Percentiles rank a stretch among this genome's conserved stretches.
Conservation (phyloP, 805 yeast species). For the Candida caryicola region DNA sequence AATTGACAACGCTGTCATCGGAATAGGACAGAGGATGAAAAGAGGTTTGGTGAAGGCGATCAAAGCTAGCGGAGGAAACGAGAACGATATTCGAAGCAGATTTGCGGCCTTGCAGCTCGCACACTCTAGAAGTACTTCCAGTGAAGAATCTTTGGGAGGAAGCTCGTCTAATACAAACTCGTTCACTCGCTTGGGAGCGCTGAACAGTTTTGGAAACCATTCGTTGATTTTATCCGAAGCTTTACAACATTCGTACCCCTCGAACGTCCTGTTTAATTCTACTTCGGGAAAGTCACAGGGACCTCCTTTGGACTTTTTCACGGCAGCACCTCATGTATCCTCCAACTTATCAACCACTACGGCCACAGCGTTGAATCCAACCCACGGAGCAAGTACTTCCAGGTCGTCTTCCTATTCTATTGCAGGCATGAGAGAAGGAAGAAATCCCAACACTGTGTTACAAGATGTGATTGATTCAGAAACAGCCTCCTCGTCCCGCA, state of each 20-base stretch:
- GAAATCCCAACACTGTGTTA: slow-evolving; percentile 22
- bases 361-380: neutral
- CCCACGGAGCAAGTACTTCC: slow-evolving; percentile 7
- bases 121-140: slow-evolving; percentile 24
- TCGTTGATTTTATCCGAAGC: slow-evolving; percentile 36
- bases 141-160: slow-evolving; percentile 25
- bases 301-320: neutral
- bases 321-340: slow-evolving; percentile 14
- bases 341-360: slow-evolving; percentile 16
- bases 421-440: slow-evolving; percentile 30
- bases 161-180: slow-evolving; percentile 19
- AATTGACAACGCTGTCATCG: slow-evolving; percentile 72
- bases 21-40: slow-evolving; percentile 68
- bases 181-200: slow-evolving; percentile 1
- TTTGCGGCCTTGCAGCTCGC: slow-evolving; percentile 23
- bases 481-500: slow-evolving; percentile 17
- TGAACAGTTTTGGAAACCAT: slow-evolving; percentile 15
- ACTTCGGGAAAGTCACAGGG: neutral
- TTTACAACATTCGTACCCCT: slow-evolving; percentile 14
- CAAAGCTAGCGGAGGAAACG: slow-evolving; percentile 23
- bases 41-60: slow-evolving; percentile 47
- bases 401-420: slow-evolving; percentile 16
- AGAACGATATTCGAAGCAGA: slow-evolving; percentile 19
- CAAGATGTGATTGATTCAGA: slow-evolving; percentile 35
- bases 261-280: too few relatives aligned